Evolutionary conservation across 2,329 filamentous ascomycete genomes (phyloP).

Genomic region (Ilyonectria robusta): DNA sequence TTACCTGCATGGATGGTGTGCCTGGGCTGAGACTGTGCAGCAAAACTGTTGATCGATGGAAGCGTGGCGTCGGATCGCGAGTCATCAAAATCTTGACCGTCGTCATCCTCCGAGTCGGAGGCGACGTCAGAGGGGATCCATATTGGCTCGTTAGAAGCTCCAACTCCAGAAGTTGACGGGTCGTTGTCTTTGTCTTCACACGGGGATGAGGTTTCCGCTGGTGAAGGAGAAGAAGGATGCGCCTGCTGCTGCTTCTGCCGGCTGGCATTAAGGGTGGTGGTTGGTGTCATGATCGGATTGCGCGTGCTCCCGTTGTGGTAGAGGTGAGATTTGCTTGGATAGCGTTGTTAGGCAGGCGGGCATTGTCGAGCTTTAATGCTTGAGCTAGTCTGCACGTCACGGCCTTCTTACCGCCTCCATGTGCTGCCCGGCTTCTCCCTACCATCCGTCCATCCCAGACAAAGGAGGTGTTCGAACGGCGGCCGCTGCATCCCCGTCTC

Average conservation of each 20-base stretch:
- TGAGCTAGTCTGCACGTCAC: background rate
- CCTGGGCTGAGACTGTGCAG: background rate
- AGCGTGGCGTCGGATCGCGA: background rate
- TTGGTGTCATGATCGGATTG: background rate
- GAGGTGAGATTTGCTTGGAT: background rate
- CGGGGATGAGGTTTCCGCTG: background rate
- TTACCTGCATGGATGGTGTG: background rate
- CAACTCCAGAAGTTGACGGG: background rate
- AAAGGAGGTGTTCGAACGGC: background rate
- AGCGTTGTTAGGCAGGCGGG: background rate
- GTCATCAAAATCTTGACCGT: background rate
- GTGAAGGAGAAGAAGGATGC: background rate
- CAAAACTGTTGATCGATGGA: background rate
- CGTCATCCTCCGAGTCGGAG: background rate
- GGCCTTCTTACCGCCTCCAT: background rate
- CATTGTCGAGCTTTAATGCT: background rate
- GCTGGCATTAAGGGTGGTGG: background rate
- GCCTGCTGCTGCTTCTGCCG: background rate
- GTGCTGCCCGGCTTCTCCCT: background rate
- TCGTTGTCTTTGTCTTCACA: background rate
- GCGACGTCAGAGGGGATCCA: background rate
- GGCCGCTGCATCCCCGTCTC: background rate
- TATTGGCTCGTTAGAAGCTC: background rate
- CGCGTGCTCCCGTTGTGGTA: background rate
- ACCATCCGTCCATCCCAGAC: background rate